These are phyloP conservation scores for Candida khao-thaluensis DNA, from an alignment of 805 yeast species.

Conservation along the genomic window DNA sequence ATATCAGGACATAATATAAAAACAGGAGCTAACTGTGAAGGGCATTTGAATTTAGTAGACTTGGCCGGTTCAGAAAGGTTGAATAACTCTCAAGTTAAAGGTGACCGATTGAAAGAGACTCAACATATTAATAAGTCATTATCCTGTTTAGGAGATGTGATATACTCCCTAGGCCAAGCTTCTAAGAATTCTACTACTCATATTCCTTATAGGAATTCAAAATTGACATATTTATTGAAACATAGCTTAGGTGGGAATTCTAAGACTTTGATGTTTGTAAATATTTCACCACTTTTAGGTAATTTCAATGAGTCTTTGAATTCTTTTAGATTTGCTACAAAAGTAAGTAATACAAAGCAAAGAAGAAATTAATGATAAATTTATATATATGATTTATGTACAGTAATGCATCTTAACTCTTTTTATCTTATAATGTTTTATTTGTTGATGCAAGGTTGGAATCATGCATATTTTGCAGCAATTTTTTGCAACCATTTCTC, in stretches of 20 bases:
- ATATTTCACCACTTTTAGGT: constrained; percentile 63
- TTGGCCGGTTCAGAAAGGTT: constrained; percentile 93
- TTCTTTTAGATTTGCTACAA: constrained; percentile 85
- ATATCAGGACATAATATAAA: constrained; percentile 52
- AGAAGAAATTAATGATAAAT: background rate
- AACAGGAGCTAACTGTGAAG: constrained; percentile 50
- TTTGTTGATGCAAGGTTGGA: too few relatives aligned
- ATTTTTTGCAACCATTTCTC: too few relatives aligned
- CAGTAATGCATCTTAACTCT: too few relatives aligned
- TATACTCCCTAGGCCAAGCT: constrained; percentile 55
- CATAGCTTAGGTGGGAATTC: constrained; percentile 82
- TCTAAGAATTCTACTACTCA: constrained; percentile 38
- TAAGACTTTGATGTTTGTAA: constrained; percentile 91
- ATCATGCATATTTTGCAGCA: too few relatives aligned
- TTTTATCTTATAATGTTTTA: too few relatives aligned
- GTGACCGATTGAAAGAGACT: constrained; percentile 81
- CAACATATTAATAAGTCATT: constrained; percentile 86
- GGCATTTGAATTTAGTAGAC: constrained; percentile 79
- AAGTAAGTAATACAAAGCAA: constrained; percentile 58
- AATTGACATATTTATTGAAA: constrained; percentile 78
- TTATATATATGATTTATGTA: background rate
- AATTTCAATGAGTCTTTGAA: constrained; percentile 78
- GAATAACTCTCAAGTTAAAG: constrained; percentile 69
- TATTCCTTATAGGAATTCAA: constrained; percentile 68
- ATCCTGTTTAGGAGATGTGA: constrained; percentile 88